Conservation (phyloP, 192 early-diverging fungal genomes). For the Coemansia sp. region DNA sequence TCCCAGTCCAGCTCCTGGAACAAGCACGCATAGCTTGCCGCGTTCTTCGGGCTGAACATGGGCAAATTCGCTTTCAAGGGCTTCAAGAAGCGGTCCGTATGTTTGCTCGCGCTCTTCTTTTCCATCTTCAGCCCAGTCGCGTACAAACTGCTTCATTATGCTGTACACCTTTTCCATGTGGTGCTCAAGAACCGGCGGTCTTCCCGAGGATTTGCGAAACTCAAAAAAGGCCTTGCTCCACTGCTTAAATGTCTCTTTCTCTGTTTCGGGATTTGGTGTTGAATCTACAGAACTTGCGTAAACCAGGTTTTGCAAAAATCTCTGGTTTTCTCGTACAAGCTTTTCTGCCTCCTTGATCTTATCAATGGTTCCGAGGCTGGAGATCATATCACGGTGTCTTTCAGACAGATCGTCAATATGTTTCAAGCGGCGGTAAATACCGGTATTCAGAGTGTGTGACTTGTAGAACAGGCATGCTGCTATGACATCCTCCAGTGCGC, state of each 20-base stretch:
- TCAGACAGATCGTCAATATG: conserved; percentile 63
- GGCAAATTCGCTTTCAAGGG: conserved; percentile 63
- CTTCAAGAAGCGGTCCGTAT: conserved; percentile 79
- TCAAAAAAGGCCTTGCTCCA: conserved; percentile 27
- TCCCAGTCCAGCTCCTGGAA: conserved; percentile 96
- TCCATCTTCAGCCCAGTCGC: conserved; percentile 93
- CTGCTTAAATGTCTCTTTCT: conserved; percentile 20
- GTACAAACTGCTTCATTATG: conserved; percentile 90
- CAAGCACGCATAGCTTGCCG: conserved; percentile 70
- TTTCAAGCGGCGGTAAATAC: conserved; percentile 61
- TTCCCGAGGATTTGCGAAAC: conserved; percentile 19
- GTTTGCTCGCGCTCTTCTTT: conserved; percentile 71
- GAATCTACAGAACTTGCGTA: conserved; percentile 29
- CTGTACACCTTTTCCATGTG: conserved; percentile 90
- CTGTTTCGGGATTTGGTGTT: conserved; percentile 21
- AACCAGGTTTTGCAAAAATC: conserved; percentile 49
- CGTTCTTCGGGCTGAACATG: conserved; percentile 35
- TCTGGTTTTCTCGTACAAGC: conserved; percentile 61
- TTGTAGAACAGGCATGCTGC: conserved; percentile 66
- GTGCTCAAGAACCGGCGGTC: conserved; percentile 56
- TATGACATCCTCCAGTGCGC: conserved; percentile 37
- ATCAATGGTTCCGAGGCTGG: conserved; percentile 59
- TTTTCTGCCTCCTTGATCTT: conserved; percentile 64
- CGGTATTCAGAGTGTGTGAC: conserved; percentile 58
- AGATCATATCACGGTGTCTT: conserved; percentile 58